phyloP scores from a whole-genome alignment of 108 stramenopile species.

The Nitzschia sp. region DNA sequence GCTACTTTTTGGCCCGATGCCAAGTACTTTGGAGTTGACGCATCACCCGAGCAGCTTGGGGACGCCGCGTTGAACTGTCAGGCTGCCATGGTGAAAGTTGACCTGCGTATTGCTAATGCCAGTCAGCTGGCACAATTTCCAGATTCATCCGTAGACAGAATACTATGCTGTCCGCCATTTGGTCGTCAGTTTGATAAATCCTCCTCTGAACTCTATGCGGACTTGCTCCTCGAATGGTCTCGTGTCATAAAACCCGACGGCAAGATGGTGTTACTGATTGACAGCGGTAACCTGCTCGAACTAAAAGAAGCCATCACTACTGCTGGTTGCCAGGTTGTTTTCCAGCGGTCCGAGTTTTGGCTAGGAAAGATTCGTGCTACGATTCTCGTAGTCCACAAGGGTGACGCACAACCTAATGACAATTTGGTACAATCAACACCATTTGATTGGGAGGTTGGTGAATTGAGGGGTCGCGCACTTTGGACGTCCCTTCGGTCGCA shows the following conservation, averaged over 20 bases:
- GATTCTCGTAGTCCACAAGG: slow-evolving; percentile 5
- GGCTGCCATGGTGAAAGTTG: background rate
- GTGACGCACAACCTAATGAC: background rate
- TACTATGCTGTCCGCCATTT: slow-evolving; percentile 42
- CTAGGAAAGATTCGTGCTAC: slow-evolving; percentile 8
- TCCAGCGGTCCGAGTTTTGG: background rate
- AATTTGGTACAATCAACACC: background rate
- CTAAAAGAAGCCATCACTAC: background rate
- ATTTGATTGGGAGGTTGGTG: background rate
- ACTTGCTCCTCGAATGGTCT: slow-evolving; percentile 20
- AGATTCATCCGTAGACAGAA: slow-evolving; percentile 23
- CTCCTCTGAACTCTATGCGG: background rate
- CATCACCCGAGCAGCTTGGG: slow-evolving; percentile 17
- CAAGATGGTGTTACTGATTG: slow-evolving; percentile 22
- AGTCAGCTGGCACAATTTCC: background rate
- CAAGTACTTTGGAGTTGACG: slow-evolving; percentile 24
- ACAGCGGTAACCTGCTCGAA: background rate
- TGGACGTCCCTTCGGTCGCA: background rate
- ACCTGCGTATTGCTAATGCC: slow-evolving; percentile 12
- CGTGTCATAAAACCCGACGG: slow-evolving; percentile 26
- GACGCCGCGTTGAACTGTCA: slow-evolving; percentile 3
- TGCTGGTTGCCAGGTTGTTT: slow-evolving; percentile 8
- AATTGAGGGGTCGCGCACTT: background rate
- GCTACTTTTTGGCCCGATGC: slow-evolving; percentile 35
- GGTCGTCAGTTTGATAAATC: slow-evolving; percentile 28